These are phyloP conservation scores for Diaporthe citri DNA, from an alignment of 2,329 filamentous ascomycete species.

Conservation along the genomic window DNA sequence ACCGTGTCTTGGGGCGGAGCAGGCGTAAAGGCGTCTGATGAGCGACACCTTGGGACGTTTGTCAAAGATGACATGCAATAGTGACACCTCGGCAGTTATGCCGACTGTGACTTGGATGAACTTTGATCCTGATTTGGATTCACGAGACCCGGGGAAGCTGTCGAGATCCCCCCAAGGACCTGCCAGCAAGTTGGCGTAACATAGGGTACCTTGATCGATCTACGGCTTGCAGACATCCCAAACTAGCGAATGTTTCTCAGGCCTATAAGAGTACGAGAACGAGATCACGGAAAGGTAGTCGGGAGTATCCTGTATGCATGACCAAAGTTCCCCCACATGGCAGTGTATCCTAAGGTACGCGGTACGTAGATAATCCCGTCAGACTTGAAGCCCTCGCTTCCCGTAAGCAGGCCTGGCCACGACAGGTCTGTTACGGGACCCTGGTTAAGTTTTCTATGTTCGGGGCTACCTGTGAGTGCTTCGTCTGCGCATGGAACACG, in stretches of 20 bases:
- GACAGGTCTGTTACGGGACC: not conserved
- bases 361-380: not conserved
- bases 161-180: not conserved
- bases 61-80: conserved; percentile 1
- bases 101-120: conserved; percentile 1
- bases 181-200: not conserved
- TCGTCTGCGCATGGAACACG: not conserved
- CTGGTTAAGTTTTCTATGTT: not conserved
- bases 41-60: not conserved
- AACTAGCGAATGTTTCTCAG: not conserved
- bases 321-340: not conserved
- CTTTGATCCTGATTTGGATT: not conserved
- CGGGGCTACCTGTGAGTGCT: not conserved
- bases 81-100: conserved; percentile 21
- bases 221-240: conserved; percentile 9
- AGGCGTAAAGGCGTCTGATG: not conserved
- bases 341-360: not conserved
- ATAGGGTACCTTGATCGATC: not conserved
- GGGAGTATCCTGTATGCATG: not conserved
- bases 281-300: not conserved
- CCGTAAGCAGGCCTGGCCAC: not conserved
- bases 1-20: not conserved
- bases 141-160: not conserved
- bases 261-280: not conserved
- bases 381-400: not conserved